These are phyloP conservation scores for Xylaria arbuscula DNA, from an alignment of 2,329 filamentous ascomycete species.

Conservation along the genomic window DNA sequence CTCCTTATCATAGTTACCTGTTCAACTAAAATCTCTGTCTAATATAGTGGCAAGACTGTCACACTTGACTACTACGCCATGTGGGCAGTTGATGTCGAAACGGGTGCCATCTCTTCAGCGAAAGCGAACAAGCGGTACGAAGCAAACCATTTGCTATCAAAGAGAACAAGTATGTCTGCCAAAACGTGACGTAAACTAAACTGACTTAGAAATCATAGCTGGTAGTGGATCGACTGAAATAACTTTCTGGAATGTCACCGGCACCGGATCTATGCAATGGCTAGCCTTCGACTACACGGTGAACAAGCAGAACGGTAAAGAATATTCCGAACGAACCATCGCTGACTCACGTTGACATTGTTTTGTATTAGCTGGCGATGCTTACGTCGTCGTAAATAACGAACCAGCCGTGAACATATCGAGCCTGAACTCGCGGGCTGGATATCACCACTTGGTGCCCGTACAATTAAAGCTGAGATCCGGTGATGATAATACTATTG, in stretches of 20 bases:
- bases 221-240: conserved; percentile 43
- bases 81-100: conserved; percentile 55
- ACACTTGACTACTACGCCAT: conserved; percentile 53
- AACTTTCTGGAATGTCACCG: conserved; percentile 53
- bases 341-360: neutral
- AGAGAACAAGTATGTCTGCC: conserved; percentile 37
- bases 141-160: conserved; percentile 46
- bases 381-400: conserved; percentile 52
- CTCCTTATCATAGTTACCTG: conserved; percentile 4
- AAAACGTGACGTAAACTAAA: neutral
- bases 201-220: conserved; percentile 37
- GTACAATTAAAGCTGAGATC: conserved; percentile 48
- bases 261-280: conserved; percentile 52
- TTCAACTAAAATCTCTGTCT: neutral
- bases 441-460: conserved; percentile 51
- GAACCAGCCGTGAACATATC: conserved; percentile 52
- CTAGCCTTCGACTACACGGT: conserved; percentile 53
- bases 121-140: conserved; percentile 51
- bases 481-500: conserved; percentile 52
- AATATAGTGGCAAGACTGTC: neutral
- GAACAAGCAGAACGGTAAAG: conserved; percentile 46
- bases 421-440: conserved; percentile 52
- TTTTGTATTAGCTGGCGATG: conserved; percentile 47
- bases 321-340: neutral
- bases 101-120: conserved; percentile 51